Conservation (phyloP, 2,329 filamentous ascomycete species). For the Cytospora chrysosperma region DNA sequence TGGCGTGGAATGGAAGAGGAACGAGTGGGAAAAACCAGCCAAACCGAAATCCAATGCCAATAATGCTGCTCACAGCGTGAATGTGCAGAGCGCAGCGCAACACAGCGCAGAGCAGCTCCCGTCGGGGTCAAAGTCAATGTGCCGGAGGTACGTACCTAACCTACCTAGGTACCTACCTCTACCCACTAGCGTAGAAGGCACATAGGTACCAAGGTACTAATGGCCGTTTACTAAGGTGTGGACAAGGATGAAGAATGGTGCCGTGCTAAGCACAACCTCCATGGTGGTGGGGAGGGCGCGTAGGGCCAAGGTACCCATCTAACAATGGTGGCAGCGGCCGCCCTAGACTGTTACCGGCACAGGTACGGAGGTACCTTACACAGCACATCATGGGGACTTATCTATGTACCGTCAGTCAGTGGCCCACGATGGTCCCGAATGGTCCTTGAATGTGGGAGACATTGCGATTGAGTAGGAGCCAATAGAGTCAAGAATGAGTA, state of each 20-base stretch:
- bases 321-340: background rate
- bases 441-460: background rate
- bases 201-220: background rate
- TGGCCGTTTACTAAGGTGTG: background rate
- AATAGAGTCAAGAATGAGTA: background rate
- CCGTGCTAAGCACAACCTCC: background rate
- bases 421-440: background rate
- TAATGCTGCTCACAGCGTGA: conserved; percentile 10
- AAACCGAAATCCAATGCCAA: conserved; percentile 6
- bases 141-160: conserved; percentile 15
- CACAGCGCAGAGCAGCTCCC: conserved; percentile 12
- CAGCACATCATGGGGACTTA: background rate
- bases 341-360: background rate
- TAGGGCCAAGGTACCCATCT: background rate
- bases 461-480: background rate
- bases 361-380: background rate
- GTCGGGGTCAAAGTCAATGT: conserved; percentile 19
- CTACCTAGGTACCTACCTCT: background rate
- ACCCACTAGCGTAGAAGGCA: no score
- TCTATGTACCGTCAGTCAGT: background rate
- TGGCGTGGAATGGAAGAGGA: conserved; percentile 10
- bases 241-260: background rate
- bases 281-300: background rate
- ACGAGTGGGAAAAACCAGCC: conserved; percentile 23
- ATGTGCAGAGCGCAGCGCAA: conserved; percentile 7